Evolutionary conservation across 192 early-diverging fungal genomes (phyloP), one percentile per base, ranked within the genome.

Genomic region (Mortierella claussenii): DNA sequence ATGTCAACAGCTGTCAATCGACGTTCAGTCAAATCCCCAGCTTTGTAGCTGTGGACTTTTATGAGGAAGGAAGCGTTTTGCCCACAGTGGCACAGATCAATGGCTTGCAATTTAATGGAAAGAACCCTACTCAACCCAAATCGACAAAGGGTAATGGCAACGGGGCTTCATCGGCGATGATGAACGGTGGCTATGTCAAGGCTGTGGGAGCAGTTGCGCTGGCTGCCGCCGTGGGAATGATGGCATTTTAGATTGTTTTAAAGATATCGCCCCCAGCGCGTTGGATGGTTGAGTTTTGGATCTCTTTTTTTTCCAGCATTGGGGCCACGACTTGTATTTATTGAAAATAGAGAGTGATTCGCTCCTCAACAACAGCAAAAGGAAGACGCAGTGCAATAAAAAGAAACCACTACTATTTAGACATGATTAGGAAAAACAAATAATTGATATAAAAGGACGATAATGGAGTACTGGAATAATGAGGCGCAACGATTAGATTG

Each of bases 1-100:
- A 94, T 59, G 82, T 84, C 42, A 81, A 86, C 33, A 53, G 75
- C 20, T 94, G 92, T 47, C 57, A 46, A 31, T 12, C 46, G 3
- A 82, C 78, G 2, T 87, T 85, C 51, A 68, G 62, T 30, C 74
- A 79, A 34, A 80, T 83, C 60, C 88, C 92, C 26, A 94, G 84
- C 68, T 94, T 87, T 80, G 65, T 94, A 8, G 83, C 88, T 0
- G 87, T 94, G 6, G 92, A 94, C 67, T 94, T 89, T 81, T 94
- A 89, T 64, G 87, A 94, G 26, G 54, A 82, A 24, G 91, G 91
- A 17, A 64, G 68, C 13, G 28, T 84, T 18, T 66, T 89, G 60
- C 45, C 78, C 40, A 75, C 80, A 1, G 76, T 88, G 10, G 87
- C 86, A 1, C 61, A 80, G 43, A 45, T 90, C 17, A 90, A 91